These are phyloP conservation scores for Paecilomyces niveus DNA, from an alignment of 2,329 filamentous ascomycete genomes.

Conservation along the genomic window DNA sequence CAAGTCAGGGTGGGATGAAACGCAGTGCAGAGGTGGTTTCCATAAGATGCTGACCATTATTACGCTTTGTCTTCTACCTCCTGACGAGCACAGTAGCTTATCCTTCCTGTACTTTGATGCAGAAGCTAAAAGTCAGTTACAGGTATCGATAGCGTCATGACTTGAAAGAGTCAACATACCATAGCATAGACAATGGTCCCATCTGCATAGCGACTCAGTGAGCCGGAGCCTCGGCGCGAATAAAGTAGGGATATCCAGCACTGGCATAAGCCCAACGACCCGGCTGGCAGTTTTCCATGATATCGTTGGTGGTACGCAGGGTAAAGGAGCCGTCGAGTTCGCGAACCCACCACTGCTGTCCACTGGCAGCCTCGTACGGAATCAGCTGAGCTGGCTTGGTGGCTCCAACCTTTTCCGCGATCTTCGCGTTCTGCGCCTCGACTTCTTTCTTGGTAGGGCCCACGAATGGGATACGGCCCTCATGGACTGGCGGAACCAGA, in stretches of 20 bases:
- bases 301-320: conserved; percentile 22
- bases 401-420: conserved; percentile 14
- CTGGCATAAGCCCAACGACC: conserved; percentile 16
- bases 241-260: background rate
- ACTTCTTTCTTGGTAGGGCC: conserved; percentile 19
- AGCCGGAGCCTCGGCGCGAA: background rate
- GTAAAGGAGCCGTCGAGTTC: conserved; percentile 28
- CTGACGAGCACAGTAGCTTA: background rate
- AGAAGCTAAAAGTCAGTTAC: background rate
- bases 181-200: background rate
- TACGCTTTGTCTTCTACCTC: background rate
- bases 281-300: conserved; percentile 20
- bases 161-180: background rate
- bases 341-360: conserved; percentile 27
- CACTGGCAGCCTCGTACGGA: conserved; percentile 21
- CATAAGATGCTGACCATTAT: background rate
- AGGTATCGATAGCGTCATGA: background rate
- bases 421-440: conserved; percentile 19
- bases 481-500: background rate
- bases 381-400: conserved; percentile 18
- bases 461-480: conserved; percentile 4
- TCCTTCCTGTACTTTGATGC: background rate
- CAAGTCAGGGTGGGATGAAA: background rate
- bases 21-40: too few relatives aligned
- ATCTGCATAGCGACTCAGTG: background rate